These are phyloP conservation scores for Chaetoceros muelleri DNA, from an alignment of 108 stramenopile species.

Conservation along the genomic window DNA sequence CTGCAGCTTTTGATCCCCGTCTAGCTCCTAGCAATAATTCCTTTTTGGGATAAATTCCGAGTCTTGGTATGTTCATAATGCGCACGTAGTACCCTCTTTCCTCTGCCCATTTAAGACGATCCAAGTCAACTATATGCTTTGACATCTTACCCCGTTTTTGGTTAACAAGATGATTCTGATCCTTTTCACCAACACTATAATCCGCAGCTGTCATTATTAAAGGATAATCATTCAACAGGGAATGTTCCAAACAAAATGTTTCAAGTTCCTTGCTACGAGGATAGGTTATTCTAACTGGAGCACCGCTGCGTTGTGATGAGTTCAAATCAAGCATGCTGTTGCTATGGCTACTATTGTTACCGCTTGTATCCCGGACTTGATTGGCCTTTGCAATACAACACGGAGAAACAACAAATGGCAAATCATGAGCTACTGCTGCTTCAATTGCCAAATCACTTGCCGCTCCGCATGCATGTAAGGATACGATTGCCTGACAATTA, in stretches of 20 bases:
- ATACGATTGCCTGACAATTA: conserved; percentile 6
- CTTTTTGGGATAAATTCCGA: conserved; percentile 10
- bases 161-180: neutral
- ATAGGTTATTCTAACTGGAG: conserved; percentile 4
- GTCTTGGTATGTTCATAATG: conserved; percentile 4
- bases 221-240: neutral
- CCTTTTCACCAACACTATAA: conserved; percentile 1
- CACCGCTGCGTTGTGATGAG: conserved; percentile 1
- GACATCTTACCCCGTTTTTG: conserved; percentile 1
- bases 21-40: conserved; percentile 7
- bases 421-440: neutral
- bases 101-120: conserved; percentile 10
- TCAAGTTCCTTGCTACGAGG: conserved; percentile 4
- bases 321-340: neutral
- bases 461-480: conserved; percentile 21
- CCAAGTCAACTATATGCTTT: conserved; percentile 9
- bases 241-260: neutral
- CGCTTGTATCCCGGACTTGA: neutral
- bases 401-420: conserved; percentile 17
- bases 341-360: neutral
- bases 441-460: conserved; percentile 13
- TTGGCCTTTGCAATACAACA: conserved; percentile 17
- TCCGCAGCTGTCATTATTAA: conserved; percentile 6
- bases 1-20: neutral
- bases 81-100: conserved; percentile 4